Evolutionary conservation across 1,284 basidiomycete genomes (phyloP), one percentile per base, ranked within the genome.

Genomic region (Fomitopsis betulina): DNA sequence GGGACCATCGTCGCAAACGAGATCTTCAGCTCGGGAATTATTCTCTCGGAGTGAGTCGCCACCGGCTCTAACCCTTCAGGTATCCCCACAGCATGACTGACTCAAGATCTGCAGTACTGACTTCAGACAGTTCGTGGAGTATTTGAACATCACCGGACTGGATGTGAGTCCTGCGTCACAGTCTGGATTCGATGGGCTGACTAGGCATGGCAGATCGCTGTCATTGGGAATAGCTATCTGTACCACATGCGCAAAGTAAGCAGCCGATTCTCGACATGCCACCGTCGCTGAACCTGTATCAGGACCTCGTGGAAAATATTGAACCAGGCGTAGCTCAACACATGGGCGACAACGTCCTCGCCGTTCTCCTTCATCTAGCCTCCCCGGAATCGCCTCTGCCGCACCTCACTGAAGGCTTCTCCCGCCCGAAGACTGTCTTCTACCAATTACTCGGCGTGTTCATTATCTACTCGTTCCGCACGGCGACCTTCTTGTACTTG

Each of bases 1-100:
- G 97, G 94, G 1, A 96, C 94, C 0, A 85, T 98, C 58, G 83
- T 94, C 45, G 96, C 96, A 10, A 94, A 93, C 63, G 97, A 99
- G 61, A 84, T 99, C 32, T 99, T 99, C 74, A 87, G 87, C 54
- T 96, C 93, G 0, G 96, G 96, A 0, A 83, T 98, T 58, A 81
- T 99, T 54, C 76, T 97, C 50, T 95, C 91, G 10, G 94, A 97
- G 91, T 94, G 68, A 62, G 87, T 79, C 0, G 27, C 37, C 19
- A 6, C 15, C 10, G 23, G 9, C 10, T n/a, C 21, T 5, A 23
- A 39, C 8, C 2, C 21, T 19, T 27, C 39, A 30, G 51, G 45
- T 35, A 19, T 45, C 45, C 35, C 17, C 30, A 21, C 40, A 59
- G 10, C 21, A 55, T 17, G 54, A 50, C 37, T 38, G 32, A 49